Evolutionary conservation across 2,329 filamentous ascomycete species (phyloP).

Genomic region (Metarhizium sp.): DNA sequence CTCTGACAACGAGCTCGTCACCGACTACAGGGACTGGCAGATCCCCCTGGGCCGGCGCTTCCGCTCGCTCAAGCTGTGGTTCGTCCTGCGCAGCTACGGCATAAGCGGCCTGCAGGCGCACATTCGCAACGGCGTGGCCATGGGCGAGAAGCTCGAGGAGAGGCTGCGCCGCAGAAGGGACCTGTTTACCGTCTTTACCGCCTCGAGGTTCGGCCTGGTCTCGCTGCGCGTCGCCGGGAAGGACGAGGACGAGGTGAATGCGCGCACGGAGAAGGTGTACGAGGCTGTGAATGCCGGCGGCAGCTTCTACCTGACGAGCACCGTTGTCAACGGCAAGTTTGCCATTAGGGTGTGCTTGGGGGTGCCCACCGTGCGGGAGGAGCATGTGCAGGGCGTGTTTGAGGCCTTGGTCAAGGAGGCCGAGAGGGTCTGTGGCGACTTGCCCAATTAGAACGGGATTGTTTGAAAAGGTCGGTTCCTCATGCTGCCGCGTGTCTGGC

Average conservation of each 20-base stretch:
- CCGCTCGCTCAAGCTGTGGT: conserved; percentile 88
- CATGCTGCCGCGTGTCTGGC: too few species aligned
- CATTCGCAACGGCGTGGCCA: conserved; percentile 56
- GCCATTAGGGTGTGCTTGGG: conserved; percentile 75
- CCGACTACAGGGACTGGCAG: conserved; percentile 96
- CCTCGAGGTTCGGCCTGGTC: conserved; percentile 68
- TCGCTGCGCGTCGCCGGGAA: conserved; percentile 54
- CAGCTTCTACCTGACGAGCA: conserved; percentile 75
- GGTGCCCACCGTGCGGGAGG: conserved; percentile 56
- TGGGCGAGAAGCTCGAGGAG: conserved; percentile 61
- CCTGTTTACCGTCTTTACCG: conserved; percentile 66
- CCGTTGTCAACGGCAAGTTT: conserved; percentile 62
- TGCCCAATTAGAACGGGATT: background rate
- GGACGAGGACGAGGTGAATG: conserved; percentile 47
- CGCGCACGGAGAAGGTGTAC: conserved; percentile 64
- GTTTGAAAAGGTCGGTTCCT: background rate
- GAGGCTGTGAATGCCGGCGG: conserved; percentile 64
- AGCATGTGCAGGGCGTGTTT: conserved; percentile 67
- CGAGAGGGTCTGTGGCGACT: conserved; percentile 35
- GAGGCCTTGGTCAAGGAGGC: conserved; percentile 58
- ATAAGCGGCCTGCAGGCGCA: conserved; percentile 65
- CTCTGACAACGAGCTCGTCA: conserved; percentile 75
- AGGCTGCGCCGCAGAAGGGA: conserved; percentile 52
- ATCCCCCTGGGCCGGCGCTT: conserved; percentile 87
- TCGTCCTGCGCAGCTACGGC: conserved; percentile 78